Evolutionary conservation across 2,329 filamentous ascomycete species (phyloP), one percentile per base, ranked within the genome.

Genomic region (Aspergillus quadricinctus): DNA sequence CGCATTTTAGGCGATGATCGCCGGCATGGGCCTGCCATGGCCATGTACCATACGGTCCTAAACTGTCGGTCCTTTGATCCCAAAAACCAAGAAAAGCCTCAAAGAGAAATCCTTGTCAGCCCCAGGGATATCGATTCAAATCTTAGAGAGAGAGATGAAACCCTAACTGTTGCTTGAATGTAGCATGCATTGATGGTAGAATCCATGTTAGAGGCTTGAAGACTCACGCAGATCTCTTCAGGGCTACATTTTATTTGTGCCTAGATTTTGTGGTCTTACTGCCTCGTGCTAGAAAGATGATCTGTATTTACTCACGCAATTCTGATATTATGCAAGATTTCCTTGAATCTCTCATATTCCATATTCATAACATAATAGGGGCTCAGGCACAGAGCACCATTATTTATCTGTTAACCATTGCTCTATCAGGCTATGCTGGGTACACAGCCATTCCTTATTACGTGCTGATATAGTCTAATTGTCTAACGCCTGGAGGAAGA

Each of bases 1-100:
- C 35, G 53, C 60, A 55, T 37, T 62, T 63, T 55, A 49, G 61
- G 62, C 14, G 55, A 54, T 55, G 63, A 65, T 64, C 61, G 52
- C 55, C 62, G 46, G 35, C 57, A 58, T 58, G 59, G 35, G 49
- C 46, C 53, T 41, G 23, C 23, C 23, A 23, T 23, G 31, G 2
- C 61, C 62, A 61, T 61, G 63, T 53, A 59, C 59, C 58, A 63
- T 49, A n/a, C 17, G 0, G 7, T 14, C 8, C 23, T 31, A 19
- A 23, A 23, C 21, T 4, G 40, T 21, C 21, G 2, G 40, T 21
- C 7, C 19, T 21, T n/a, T 21, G 40, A 21, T 43, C 40, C 43
- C 21, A 23, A 27, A 19, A 46, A 9, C 28, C 9, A 10, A 29
- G 10, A 29, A 14, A 21, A 46, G 11, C 23, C 43, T 21, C 19